Percentiles rank a stretch among this genome's conserved stretches.
phyloP scores from a whole-genome alignment of 2,329 filamentous ascomycete species.

The Pestalotiopsis fici region DNA sequence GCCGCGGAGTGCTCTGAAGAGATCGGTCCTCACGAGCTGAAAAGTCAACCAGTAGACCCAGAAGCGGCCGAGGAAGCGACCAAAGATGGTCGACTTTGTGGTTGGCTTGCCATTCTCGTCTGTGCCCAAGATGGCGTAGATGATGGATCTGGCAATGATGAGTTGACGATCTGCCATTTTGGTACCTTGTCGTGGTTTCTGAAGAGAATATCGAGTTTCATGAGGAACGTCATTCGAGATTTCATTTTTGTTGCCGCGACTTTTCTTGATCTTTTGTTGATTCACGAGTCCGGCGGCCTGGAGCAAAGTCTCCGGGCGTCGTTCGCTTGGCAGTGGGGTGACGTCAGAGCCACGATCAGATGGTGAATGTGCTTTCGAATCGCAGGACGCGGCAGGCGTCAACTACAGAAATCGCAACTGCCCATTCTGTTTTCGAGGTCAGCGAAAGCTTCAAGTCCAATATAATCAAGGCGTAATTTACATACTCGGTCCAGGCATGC shows the following conservation, averaged over 20 bases:
- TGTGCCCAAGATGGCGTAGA: slow-evolving; percentile 33
- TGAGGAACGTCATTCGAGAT: background rate
- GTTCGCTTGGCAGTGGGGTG: background rate
- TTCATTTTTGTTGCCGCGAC: background rate
- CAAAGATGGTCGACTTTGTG: slow-evolving; percentile 31
- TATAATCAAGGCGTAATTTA: background rate
- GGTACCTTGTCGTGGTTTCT: background rate
- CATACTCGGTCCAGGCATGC: too few relatives aligned
- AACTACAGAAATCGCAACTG: background rate
- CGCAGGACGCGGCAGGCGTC: background rate
- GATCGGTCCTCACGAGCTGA: slow-evolving; percentile 24
- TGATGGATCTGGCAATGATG: slow-evolving; percentile 40
- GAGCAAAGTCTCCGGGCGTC: background rate
- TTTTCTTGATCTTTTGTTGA: background rate
- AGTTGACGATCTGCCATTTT: slow-evolving; percentile 27
- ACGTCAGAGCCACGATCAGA: background rate
- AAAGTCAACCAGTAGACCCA: slow-evolving; percentile 34
- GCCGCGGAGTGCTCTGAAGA: slow-evolving; percentile 44
- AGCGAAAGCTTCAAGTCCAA: background rate
- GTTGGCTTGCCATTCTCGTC: slow-evolving; percentile 26
- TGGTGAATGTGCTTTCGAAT: background rate
- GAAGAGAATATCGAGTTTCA: background rate
- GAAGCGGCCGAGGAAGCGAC: slow-evolving; percentile 43
- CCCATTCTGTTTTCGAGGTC: background rate
- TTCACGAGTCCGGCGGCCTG: background rate